phyloP scores from a whole-genome alignment of 2,329 filamentous ascomycete genomes.

The Clarireedia monteithiana region DNA sequence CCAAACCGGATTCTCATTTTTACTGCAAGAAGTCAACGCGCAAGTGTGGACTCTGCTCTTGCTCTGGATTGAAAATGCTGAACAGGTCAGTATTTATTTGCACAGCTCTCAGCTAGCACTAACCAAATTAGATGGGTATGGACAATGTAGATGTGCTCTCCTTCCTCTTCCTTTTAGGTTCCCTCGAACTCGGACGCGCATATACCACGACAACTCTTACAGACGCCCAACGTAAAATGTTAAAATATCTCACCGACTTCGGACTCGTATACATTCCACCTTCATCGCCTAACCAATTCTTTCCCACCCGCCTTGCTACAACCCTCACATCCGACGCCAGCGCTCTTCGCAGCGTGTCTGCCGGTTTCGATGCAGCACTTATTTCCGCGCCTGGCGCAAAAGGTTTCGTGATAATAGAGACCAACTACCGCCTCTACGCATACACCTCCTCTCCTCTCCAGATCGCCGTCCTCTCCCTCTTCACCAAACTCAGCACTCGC shows the following conservation, averaged over 20 bases:
- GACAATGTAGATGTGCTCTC: conserved; percentile 90
- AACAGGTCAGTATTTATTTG: conserved; percentile 38
- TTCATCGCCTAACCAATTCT: conserved; percentile 55
- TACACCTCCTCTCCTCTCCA: conserved; percentile 92
- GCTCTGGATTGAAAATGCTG: conserved; percentile 82
- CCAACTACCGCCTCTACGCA: conserved; percentile 94
- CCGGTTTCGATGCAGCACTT: conserved; percentile 61
- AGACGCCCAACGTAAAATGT: conserved; percentile 74
- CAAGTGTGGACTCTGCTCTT: conserved; percentile 95
- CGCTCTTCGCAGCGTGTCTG: conserved; percentile 61
- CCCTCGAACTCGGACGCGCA: conserved; percentile 80
- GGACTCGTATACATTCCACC: conserved; percentile 77
- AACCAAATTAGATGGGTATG: conserved; percentile 44
- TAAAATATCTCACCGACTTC: conserved; percentile 86
- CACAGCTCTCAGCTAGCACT: conserved; percentile 4
- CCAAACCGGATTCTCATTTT: conserved; percentile 85
- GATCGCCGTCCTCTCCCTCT: conserved; percentile 88
- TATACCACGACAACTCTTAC: conserved; percentile 84
- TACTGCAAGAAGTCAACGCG: conserved; percentile 90
- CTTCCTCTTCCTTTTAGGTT: conserved; percentile 93
- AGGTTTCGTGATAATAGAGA: conserved; percentile 93
- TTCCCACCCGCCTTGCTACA: conserved; percentile 88
- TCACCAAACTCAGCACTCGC: conserved; percentile 78
- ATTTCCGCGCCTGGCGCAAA: conserved; percentile 41
- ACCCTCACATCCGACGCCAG: conserved; percentile 73